These are phyloP conservation scores for Mucor saturninus DNA, from an alignment of 371 early-diverging fungal genomes.

Conservation along the genomic window DNA sequence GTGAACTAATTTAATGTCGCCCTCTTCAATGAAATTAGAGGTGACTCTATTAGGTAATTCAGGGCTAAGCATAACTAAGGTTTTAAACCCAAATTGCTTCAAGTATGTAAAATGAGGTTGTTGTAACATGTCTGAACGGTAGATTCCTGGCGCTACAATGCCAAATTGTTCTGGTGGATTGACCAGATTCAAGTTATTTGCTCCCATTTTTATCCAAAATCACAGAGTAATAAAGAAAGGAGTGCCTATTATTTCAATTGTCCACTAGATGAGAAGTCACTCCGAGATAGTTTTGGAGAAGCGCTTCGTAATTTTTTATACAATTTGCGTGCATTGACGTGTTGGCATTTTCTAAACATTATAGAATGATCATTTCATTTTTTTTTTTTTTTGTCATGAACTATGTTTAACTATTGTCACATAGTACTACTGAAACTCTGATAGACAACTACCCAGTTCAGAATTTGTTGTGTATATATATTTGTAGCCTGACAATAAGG, in stretches of 20 bases:
- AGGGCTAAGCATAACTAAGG: conserved; percentile 85
- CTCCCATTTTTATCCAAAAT: conserved; percentile 8
- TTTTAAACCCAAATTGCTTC: conserved; percentile 76
- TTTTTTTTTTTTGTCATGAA: no score
- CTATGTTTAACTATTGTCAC: no score
- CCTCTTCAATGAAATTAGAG: conserved; percentile 81
- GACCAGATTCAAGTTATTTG: conserved; percentile 32
- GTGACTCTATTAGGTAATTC: conserved; percentile 83
- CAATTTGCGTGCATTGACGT: no score
- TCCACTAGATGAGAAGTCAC: neutral
- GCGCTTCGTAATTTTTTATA: no score
- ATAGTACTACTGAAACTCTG: no score
- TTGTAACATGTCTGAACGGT: conserved; percentile 80
- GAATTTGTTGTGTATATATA: neutral
- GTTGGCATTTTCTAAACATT: no score
- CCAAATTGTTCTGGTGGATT: conserved; percentile 92
- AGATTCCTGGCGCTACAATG: conserved; percentile 87
- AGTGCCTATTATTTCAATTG: neutral
- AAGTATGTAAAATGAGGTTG: conserved; percentile 80
- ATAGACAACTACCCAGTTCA: no score
- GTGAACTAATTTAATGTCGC: conserved; percentile 77
- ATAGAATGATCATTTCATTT: no score
- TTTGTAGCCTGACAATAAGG: neutral
- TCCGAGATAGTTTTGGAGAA: neutral
- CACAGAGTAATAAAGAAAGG: neutral